phyloP scores from a whole-genome alignment of 2,329 filamentous ascomycete species.

The Blastomyces gilchristii region DNA sequence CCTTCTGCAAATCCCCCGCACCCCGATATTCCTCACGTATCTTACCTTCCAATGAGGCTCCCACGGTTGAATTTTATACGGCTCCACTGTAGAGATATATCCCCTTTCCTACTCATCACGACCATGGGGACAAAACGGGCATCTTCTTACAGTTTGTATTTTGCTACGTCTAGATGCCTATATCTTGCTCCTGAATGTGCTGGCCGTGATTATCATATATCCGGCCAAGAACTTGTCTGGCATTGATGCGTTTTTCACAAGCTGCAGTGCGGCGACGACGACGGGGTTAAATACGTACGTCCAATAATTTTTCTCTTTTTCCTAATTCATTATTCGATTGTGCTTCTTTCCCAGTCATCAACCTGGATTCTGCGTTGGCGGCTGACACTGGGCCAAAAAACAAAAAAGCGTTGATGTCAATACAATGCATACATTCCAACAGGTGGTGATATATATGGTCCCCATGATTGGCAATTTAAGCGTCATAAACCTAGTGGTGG shows the following conservation, averaged over 20 bases:
- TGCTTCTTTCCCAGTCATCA: neutral
- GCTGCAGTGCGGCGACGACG: constrained; percentile 41
- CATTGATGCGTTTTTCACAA: constrained; percentile 44
- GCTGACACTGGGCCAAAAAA: neutral
- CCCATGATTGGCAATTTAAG: constrained; percentile 41
- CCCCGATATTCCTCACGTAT: neutral
- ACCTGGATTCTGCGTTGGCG: neutral
- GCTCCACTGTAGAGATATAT: constrained; percentile 5
- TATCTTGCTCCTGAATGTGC: constrained; percentile 29
- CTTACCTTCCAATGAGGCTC: neutral
- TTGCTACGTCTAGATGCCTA: constrained; percentile 28
- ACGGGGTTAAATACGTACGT: constrained; percentile 43
- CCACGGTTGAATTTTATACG: constrained; percentile 7
- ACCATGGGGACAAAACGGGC: neutral
- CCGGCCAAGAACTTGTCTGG: constrained; percentile 34
- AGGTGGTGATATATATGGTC: constrained; percentile 43
- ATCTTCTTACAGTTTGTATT: neutral
- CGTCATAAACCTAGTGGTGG: constrained; percentile 43
- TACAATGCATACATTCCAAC: constrained; percentile 41
- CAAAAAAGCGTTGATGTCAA: constrained; percentile 41
- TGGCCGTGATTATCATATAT: constrained; percentile 30
- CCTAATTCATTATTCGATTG: neutral
- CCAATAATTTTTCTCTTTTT: neutral
- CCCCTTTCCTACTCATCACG: neutral
- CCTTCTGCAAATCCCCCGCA: neutral